Evolutionary conservation across 768 basidiomycete genomes (phyloP), one percentile per base, ranked within the genome.

Genomic region (Hydnomerulius pinastri): DNA sequence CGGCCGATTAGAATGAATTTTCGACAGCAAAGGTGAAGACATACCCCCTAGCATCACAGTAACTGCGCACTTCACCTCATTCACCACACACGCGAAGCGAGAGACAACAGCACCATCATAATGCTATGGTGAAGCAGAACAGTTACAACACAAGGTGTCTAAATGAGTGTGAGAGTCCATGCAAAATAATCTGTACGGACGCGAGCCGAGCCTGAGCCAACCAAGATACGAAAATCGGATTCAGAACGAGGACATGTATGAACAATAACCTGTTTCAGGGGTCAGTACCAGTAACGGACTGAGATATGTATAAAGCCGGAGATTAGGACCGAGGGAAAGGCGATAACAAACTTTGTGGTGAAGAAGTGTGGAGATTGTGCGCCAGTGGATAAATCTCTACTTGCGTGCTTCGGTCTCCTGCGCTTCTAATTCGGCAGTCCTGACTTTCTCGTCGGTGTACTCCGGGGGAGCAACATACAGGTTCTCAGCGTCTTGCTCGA

Each of bases 371-470:
- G 15, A 41, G 3, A 24, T 8, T n/a, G 23, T 7, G 36, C 27
- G 23, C 9, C 9, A n/a, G 15, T 36, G 13, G 13, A 12, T 23
- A 50, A 11, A 30, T 28, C 28, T 23, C 42, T 63, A 64, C 54
- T 63, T 54, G 54, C 4, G 23, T 42, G 53, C 57, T 50, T 53
- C 55, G 24, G 30, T 27, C n/a, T 48, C 52, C 21, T 51, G 38
- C 12, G 37, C 41, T 33, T 59, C 58, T 11, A 44, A 36, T 43
- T 59, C 58, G 25, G 46, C 48, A 27, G 56, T 30, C 25, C 50
- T 68, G 44, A 66, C 66, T 67, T 83, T 84, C 70, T 85, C 82
- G 51, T 81, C 80, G 38, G 72, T 70, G 67, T 87, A 87, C 54
- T 73, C 65, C 17, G 85, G 86, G 20, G 85, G 83, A 15, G 80